Conservation (phyloP, 1,139 yeast genomes). For the Candida mesenterica region DNA sequence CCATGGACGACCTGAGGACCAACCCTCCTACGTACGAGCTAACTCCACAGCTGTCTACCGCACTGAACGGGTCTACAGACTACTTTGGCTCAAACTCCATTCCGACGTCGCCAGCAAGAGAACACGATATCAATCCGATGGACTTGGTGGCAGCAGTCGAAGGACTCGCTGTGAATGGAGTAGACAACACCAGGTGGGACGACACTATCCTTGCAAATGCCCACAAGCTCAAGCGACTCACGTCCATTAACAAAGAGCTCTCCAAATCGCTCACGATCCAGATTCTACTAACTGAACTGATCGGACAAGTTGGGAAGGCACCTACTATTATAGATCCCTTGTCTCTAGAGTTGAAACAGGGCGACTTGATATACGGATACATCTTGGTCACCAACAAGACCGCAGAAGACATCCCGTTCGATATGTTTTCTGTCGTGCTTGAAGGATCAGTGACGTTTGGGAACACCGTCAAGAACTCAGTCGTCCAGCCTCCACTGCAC, state of each 20-base stretch:
- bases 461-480: constrained; percentile 15
- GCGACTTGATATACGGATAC: constrained; percentile 40
- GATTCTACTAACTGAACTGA: constrained; percentile 29
- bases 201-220: constrained; percentile 37
- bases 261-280: constrained; percentile 29
- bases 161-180: neutral
- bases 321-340: constrained; percentile 32
- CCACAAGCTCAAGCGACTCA: constrained; percentile 34
- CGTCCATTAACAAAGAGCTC: constrained; percentile 28
- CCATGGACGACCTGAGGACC: constrained; percentile 31
- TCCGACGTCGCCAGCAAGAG: constrained; percentile 22
- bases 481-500: constrained; percentile 18
- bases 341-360: constrained; percentile 35
- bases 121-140: constrained; percentile 3
- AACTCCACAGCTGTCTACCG: constrained; percentile 20
- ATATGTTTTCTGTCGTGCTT: constrained; percentile 40
- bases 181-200: constrained; percentile 14
- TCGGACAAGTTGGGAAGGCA: constrained; percentile 30
- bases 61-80: constrained; percentile 19
- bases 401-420: constrained; percentile 31
- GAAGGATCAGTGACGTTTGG: constrained; percentile 35
- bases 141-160: constrained; percentile 2
- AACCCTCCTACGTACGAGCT: constrained; percentile 40
- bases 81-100: constrained; percentile 19
- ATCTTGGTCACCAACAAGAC: constrained; percentile 36